A percentile compares a stretch with the other conserved stretches of the same genome.
Evolutionary conservation across 2,329 filamentous ascomycete genomes (phyloP).

Genomic region (Huntiella omanensis): DNA sequence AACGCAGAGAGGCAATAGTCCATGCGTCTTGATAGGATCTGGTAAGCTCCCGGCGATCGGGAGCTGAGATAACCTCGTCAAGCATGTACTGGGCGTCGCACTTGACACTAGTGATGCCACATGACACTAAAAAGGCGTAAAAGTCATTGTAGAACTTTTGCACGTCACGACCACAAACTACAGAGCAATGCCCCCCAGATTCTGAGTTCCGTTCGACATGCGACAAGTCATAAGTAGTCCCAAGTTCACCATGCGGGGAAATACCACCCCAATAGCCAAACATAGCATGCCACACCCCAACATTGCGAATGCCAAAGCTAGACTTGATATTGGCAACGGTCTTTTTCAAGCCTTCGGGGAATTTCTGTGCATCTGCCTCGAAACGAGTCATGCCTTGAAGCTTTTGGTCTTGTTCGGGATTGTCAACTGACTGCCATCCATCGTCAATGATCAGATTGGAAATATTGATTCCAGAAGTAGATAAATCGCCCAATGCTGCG

Average conservation of each 20-base stretch:
- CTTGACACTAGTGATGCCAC: slow-evolving; percentile 74
- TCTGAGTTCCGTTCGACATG: slow-evolving; percentile 27
- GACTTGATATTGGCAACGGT: slow-evolving; percentile 50
- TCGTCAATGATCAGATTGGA: slow-evolving; percentile 89
- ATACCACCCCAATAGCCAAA: slow-evolving; percentile 83
- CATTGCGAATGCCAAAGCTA: slow-evolving; percentile 56
- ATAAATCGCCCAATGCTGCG: slow-evolving; percentile 51
- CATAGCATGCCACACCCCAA: slow-evolving; percentile 89
- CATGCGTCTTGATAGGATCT: slow-evolving; percentile 70
- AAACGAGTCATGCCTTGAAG: slow-evolving; percentile 60
- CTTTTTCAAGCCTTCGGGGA: slow-evolving; percentile 61
- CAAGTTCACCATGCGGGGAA: slow-evolving; percentile 53
- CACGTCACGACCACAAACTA: slow-evolving; percentile 58
- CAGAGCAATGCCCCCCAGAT: slow-evolving; percentile 46
- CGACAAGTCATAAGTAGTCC: slow-evolving; percentile 59
- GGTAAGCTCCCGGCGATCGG: slow-evolving; percentile 52
- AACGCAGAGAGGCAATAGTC: slow-evolving; percentile 55
- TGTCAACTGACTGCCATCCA: slow-evolving; percentile 72
- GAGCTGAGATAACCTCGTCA: slow-evolving; percentile 52
- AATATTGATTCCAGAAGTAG: slow-evolving; percentile 54
- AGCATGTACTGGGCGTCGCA: slow-evolving; percentile 85
- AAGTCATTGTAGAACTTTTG: slow-evolving; percentile 74
- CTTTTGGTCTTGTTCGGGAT: slow-evolving; percentile 30
- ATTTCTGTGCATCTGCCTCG: slow-evolving; percentile 62
- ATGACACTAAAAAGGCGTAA: slow-evolving; percentile 57